Evolutionary conservation across 73 alveolate genomes (phyloP), one percentile per base, ranked within the genome.

Genomic region (Paramecium sonneborni): DNA sequence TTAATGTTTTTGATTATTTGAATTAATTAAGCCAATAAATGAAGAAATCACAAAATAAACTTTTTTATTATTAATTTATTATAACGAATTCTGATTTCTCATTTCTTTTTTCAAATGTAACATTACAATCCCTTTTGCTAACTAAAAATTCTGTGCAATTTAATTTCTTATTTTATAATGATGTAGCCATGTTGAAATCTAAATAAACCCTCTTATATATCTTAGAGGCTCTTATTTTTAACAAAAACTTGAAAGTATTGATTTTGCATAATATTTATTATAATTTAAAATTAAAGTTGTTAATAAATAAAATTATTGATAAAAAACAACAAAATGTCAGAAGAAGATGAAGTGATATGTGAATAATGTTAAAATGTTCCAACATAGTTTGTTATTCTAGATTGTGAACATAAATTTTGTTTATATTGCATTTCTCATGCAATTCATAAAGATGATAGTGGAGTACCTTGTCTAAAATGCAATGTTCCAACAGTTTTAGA

Each of bases 401-500:
- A 79, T 46, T 79, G 90, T 24, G 90, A 79, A 10, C 90, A 79
- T 44, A 79, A 44, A 44, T 79, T 79, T 79, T 79, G 90, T 44
- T 44, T 79, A 24, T 43, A 41, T 79, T 79, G 90, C 74, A 43
- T 79, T 11, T 79, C 90, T 41, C 26, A 79, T n/a, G 90, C 74
- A 23, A 38, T 79, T 44, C 86, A 46, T 23, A 30, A 41, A 62
- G 90, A 79, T 44, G 90, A 79, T 14, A 79, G 90, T 43, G 90
- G 90, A 79, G 90, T 79, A 30, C 55, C 76, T n/a, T 79, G 90
- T 44, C 76, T 46, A 38, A 43, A 43, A 79, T 79, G 90, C 56
- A 79, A 79, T 79, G 24, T 23, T 24, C 69, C 69, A 0, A 79
- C 90, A 30, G 32, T 79, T 20, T 44, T 79, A 41, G 90, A 79